phyloP scores from a whole-genome alignment of 83 land plant genomes.

The Thuja plicata region DNA sequence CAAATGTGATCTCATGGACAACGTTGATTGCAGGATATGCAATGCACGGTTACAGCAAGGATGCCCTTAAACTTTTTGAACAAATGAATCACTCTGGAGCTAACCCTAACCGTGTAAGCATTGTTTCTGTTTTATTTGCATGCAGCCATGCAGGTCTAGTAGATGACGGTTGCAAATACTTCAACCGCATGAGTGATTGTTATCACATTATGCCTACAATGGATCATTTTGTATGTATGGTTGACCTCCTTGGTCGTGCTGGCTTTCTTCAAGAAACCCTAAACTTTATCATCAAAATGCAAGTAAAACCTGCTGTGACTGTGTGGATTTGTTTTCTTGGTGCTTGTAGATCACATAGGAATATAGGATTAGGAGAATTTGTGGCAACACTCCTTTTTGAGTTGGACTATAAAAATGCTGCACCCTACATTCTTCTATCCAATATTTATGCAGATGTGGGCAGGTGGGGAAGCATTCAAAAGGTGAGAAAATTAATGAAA shows the following conservation, averaged over 20 bases:
- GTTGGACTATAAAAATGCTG: neutral
- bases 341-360: neutral
- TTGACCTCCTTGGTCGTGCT: slow-evolving; percentile 8
- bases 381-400: slow-evolving; percentile 6
- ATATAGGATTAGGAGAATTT: neutral
- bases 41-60: neutral
- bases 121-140: neutral
- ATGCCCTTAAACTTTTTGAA: neutral
- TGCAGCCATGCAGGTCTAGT: neutral
- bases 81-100: neutral
- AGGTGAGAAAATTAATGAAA: slow-evolving; percentile 11
- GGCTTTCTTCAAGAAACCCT: neutral
- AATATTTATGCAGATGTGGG: slow-evolving; percentile 9
- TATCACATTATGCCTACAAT: neutral
- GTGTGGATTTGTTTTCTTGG: neutral
- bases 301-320: neutral
- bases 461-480: slow-evolving; percentile 7
- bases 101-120: neutral
- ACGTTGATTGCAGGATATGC: neutral
- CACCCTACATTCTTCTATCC: neutral
- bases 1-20: neutral
- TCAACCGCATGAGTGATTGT: neutral
- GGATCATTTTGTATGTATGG: slow-evolving; percentile 3
- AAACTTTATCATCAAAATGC: slow-evolving; percentile 9
- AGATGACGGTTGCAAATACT: neutral